Evolutionary conservation across 768 basidiomycete genomes (phyloP), one percentile per base, ranked within the genome.

Genomic region (Fomitopsis serialis): DNA sequence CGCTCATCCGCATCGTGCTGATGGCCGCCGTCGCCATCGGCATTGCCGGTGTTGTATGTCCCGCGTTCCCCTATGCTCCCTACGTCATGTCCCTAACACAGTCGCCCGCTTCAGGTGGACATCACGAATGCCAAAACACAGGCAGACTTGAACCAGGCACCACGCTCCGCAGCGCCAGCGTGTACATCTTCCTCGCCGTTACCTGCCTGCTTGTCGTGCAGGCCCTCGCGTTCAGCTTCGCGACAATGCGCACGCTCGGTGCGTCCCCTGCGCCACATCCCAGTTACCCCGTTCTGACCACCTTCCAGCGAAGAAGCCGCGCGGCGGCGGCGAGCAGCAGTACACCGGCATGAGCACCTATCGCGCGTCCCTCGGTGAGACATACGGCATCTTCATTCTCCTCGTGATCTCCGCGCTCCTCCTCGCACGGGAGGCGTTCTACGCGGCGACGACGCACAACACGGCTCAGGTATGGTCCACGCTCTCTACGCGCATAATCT

Each of bases 111-210:
- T 27, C 12, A 36, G 52, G 47, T 48, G 37, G 24, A 48, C 43
- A 36, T 22, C 24, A n/a, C n/a, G 35, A 42, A 17, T 13, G 24
- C 47, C 2, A 54, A n/a, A 27, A 32, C 42, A 15, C n/a, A 23
- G 12, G 49, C 42, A 13, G 43, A 36, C 7, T 29, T 42, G 29
- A 54, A 56, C 52, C 48, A 46, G 0, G 51, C 46, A 44, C n/a
- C 9, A 48, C 52, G 6, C 54, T 63, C 17, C 62, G 56, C 29
- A 48, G 51, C 15, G 54, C 50, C 19, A 53, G 54, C 47, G 36
- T 58, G 11, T 54, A 50, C 43, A 60, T 63, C 35, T 63, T 61
- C 58, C 58, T 63, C 32, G 61, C 47, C 2, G 54, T 63, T 12
- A 13, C 44, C 27, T 42, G 46, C 23, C 34, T 56, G 22, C 42